phyloP scores from a whole-genome alignment of 2,329 filamentous ascomycete species.

The Cephalotrichum gorgonifer region DNA sequence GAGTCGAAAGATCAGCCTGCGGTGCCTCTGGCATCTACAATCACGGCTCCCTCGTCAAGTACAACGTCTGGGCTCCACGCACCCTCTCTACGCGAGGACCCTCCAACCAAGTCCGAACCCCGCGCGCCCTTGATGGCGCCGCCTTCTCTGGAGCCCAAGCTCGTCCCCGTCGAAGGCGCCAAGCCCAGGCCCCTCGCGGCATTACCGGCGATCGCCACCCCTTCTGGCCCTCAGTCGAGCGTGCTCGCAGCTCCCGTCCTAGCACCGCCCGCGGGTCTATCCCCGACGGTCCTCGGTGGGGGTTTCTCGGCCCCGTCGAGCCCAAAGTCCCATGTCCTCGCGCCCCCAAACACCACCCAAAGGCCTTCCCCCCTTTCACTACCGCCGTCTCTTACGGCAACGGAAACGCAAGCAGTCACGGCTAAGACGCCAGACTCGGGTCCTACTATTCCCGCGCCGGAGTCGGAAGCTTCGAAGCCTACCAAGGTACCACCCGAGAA shows the following conservation, averaged over 20 bases:
- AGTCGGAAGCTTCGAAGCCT: not conserved
- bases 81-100: not conserved
- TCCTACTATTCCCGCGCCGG: too few relatives aligned
- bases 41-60: not conserved
- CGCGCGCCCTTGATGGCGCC: conserved; percentile 6
- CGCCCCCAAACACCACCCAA: conserved; percentile 30
- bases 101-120: not conserved
- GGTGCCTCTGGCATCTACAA: not conserved
- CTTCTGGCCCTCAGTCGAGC: conserved; percentile 14
- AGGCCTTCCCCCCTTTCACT: conserved; percentile 24
- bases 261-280: conserved; percentile 22
- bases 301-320: conserved; percentile 15
- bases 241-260: conserved; percentile 27
- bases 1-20: not conserved
- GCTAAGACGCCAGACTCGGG: not conserved
- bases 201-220: conserved; percentile 3
- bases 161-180: conserved; percentile 2
- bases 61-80: not conserved
- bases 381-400: conserved; percentile 13
- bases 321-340: conserved; percentile 33
- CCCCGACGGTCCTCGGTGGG: conserved; percentile 11
- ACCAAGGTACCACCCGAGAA: not conserved
- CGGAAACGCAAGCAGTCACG: not conserved
- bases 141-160: conserved; percentile 2
- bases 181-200: conserved; percentile 1